These are phyloP conservation scores for Citrus sinensis DNA, from an alignment of 345 rosid species.

Conservation along the genomic window DNA sequence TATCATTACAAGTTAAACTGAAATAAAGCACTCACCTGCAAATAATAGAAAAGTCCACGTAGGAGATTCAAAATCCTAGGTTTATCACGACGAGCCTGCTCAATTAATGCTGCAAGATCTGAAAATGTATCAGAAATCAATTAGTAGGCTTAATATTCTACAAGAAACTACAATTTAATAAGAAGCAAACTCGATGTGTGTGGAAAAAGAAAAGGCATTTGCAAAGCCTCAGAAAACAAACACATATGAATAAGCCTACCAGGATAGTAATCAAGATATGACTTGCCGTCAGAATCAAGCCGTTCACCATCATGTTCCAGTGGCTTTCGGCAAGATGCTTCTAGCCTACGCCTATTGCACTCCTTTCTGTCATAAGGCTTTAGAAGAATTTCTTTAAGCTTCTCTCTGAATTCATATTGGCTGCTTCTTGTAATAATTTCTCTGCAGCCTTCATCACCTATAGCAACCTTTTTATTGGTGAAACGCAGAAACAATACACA, in stretches of 20 bases:
- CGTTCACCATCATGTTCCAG: constrained; percentile 8
- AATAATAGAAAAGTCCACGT: constrained; percentile 77
- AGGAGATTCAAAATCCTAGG: constrained; percentile 46
- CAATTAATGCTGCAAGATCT: constrained; percentile 40
- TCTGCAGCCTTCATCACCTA: constrained; percentile 7
- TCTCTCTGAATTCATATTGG: constrained; percentile 41
- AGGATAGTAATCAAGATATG: constrained; percentile 46
- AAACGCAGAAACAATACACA: constrained; percentile 15
- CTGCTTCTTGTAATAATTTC: constrained; percentile 9
- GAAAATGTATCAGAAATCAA: constrained; percentile 17
- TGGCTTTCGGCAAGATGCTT: constrained; percentile 24
- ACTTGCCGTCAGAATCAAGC: constrained; percentile 18
- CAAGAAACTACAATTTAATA: background rate
- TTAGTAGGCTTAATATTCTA: constrained; percentile 10
- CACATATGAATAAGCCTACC: constrained; percentile 32
- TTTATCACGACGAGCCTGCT: constrained; percentile 13
- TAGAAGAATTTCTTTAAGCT: constrained; percentile 42
- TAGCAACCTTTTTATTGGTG: constrained; percentile 20
- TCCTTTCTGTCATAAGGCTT: constrained; percentile 46
- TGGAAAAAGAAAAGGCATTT: background rate
- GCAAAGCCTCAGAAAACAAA: background rate
- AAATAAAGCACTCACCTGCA: constrained; percentile 46
- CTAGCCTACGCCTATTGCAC: constrained; percentile 22
- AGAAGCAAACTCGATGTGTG: background rate
- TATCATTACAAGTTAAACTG: background rate